phyloP scores from a whole-genome alignment of 768 basidiomycete genomes.

The Chalciporus piperatus region DNA sequence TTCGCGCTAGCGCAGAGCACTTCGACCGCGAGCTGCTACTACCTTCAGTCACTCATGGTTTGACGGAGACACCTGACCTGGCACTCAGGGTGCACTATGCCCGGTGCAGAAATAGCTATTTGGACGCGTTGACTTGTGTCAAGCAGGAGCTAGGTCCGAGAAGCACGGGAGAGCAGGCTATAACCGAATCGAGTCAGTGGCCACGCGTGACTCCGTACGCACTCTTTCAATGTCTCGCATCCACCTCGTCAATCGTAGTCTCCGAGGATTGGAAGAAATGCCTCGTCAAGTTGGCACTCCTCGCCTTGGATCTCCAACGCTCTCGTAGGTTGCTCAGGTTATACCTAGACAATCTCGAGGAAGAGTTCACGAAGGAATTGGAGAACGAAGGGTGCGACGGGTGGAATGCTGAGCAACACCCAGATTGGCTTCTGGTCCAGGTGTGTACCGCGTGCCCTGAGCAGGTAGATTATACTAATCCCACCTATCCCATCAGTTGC shows the following conservation, averaged over 20 bases:
- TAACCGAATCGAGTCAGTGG: slow-evolving; percentile 27
- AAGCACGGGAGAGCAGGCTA: slow-evolving; percentile 9
- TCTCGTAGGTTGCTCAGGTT: not conserved
- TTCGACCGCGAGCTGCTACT: slow-evolving; percentile 4
- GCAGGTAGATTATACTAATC: too few species aligned
- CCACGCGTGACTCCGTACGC: slow-evolving; percentile 30
- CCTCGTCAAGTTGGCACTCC: not conserved
- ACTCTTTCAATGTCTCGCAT: slow-evolving; percentile 28
- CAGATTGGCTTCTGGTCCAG: slow-evolving; percentile 6
- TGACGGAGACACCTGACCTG: not conserved
- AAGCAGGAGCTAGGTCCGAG: slow-evolving; percentile 10
- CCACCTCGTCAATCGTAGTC: slow-evolving; percentile 9
- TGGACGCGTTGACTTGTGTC: not conserved
- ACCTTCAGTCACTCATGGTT: not conserved
- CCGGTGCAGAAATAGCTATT: slow-evolving; percentile 1
- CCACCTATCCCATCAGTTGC: not conserved
- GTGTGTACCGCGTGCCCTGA: too few species aligned
- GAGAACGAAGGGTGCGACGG: slow-evolving; percentile 4
- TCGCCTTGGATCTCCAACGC: not conserved
- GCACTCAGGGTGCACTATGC: slow-evolving; percentile 1
- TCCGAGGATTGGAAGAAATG: slow-evolving; percentile 23
- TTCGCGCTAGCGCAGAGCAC: slow-evolving; percentile 15
- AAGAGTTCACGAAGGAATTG: slow-evolving; percentile 8
- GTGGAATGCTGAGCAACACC: not conserved
- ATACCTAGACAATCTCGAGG: not conserved